Evolutionary conservation across 805 yeast genomes (phyloP), one percentile per base, ranked within the genome.

Genomic region (Trichomonascus vanleenenianus): DNA sequence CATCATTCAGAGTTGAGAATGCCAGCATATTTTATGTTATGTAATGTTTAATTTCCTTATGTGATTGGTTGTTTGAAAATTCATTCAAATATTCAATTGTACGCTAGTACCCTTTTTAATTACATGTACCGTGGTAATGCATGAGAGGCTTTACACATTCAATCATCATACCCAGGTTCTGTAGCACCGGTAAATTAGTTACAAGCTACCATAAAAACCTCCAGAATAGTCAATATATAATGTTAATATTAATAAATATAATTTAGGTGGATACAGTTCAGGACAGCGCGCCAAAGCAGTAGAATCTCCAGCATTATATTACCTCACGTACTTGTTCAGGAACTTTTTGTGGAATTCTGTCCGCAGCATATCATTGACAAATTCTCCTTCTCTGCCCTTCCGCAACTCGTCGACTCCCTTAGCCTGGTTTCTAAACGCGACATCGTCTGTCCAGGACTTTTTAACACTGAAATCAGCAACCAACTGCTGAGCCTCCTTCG

Each of bases 261-360:
- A n/a, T n/a, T n/a, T n/a, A n/a, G n/a, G n/a, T n/a, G n/a, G n/a
- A n/a, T n/a, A n/a, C n/a, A n/a, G n/a, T n/a, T n/a, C n/a, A n/a
- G n/a, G n/a, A n/a, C n/a, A n/a, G n/a, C n/a, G n/a, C n/a, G n/a
- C n/a, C n/a, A n/a, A n/a, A n/a, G n/a, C n/a, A 31, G 15, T 14
- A 31, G 34, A 39, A 10, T 12, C 9, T n/a, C 6, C 9, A 38
- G 10, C 10, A 38, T 15, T 31, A 18, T 25, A 8, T 45, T 49
- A 63, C 39, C 51, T 50, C 30, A 65, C 51, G 39, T 63, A 64
- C 48, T 59, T 60, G 51, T 61, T 49, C 61, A 64, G 54, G 47
- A 64, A 64, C 50, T 62, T 59, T 25, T 55, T 51, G 47, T 64
- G 69, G 44, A 64, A 64, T 16, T 65, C 68, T 1, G 70, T 63